A percentile compares a stretch with the other conserved stretches of the same genome.
phyloP scores from a whole-genome alignment of 768 basidiomycete species.

The Collybia sordida region DNA sequence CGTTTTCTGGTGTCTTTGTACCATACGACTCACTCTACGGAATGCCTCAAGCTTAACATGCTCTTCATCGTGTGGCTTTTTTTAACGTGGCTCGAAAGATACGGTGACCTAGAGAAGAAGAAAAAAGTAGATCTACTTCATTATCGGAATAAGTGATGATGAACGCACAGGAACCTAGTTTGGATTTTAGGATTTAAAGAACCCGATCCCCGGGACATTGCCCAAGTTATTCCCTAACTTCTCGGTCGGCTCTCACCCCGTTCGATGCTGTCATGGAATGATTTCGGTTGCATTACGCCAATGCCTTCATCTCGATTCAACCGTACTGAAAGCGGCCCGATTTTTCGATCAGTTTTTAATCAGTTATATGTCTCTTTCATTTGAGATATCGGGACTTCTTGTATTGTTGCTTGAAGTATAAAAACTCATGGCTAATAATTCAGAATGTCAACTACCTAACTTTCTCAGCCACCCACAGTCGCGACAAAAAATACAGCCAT shows the following conservation, averaged over 20 bases:
- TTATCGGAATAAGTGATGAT: too few species aligned
- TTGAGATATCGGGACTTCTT: constrained; percentile 12
- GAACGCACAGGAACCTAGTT: constrained; percentile 3
- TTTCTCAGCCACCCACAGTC: not conserved
- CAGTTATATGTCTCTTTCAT: constrained; percentile 5
- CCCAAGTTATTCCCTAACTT: constrained; percentile 3
- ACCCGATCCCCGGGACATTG: constrained; percentile 8
- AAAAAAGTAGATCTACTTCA: too few species aligned
- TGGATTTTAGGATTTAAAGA: constrained; percentile 19
- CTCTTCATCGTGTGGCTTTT: too few species aligned
- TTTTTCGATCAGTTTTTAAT: constrained; percentile 9
- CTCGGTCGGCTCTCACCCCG: constrained; percentile 12
- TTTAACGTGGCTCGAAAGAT: too few species aligned
- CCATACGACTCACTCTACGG: too few species aligned
- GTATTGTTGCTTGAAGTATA: constrained; percentile 2
- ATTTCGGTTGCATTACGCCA: constrained; percentile 2
- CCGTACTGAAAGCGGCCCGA: constrained; percentile 7
- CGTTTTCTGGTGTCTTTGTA: too few species aligned
- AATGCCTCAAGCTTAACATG: too few species aligned
- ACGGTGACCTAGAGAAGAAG: too few species aligned
- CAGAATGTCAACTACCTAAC: not conserved
- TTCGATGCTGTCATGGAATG: constrained; percentile 3
- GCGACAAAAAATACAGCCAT: constrained; percentile 34
- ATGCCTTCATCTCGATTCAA: constrained; percentile 9
- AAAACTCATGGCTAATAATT: not conserved